Percentiles rank a stretch among this genome's conserved stretches.
Evolutionary conservation across 2,329 filamentous ascomycete genomes (phyloP).

Genomic region (Ophiognomonia clavigignenti-juglandacearum): DNA sequence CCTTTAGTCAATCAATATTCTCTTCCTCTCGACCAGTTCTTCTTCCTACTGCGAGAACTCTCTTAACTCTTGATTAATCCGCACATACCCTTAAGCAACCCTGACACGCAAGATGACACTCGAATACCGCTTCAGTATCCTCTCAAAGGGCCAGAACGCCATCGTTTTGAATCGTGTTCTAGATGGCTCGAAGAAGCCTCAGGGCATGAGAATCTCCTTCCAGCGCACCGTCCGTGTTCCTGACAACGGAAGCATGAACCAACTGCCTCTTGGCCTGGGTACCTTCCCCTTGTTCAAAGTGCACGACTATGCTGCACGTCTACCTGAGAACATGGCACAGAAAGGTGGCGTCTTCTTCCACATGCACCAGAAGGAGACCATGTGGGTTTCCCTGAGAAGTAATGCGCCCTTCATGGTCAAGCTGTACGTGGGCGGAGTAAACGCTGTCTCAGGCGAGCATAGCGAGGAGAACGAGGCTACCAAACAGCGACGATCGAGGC

Average conservation of each 20-base stretch:
- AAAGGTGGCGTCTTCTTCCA: conserved; percentile 25
- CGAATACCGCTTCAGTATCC: too few relatives aligned
- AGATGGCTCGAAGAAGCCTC: too few relatives aligned
- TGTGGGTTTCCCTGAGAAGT: conserved; percentile 33
- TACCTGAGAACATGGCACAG: not conserved
- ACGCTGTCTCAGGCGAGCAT: conserved; percentile 33
- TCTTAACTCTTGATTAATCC: too few relatives aligned
- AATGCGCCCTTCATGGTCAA: conserved; percentile 30
- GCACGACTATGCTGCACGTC: not conserved
- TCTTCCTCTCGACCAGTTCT: too few relatives aligned
- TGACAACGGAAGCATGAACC: not conserved
- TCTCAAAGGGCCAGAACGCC: too few relatives aligned
- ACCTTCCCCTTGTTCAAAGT: conserved; percentile 1
- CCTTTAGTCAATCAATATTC: too few relatives aligned
- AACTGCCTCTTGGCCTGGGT: not conserved
- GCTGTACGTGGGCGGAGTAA: conserved; percentile 35
- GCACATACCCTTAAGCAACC: too few relatives aligned
- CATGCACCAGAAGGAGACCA: conserved; percentile 38
- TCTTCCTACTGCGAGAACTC: too few relatives aligned
- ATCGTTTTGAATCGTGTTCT: too few relatives aligned
- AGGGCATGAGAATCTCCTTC: not conserved
- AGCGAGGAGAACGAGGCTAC: conserved; percentile 16
- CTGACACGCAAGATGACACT: too few relatives aligned
- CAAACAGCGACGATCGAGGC: not conserved
- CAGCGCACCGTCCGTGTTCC: not conserved